Base-by-base conservation (phyloP, 176 grass and related monocot genomes). In the Thalia dealbata region DNA sequence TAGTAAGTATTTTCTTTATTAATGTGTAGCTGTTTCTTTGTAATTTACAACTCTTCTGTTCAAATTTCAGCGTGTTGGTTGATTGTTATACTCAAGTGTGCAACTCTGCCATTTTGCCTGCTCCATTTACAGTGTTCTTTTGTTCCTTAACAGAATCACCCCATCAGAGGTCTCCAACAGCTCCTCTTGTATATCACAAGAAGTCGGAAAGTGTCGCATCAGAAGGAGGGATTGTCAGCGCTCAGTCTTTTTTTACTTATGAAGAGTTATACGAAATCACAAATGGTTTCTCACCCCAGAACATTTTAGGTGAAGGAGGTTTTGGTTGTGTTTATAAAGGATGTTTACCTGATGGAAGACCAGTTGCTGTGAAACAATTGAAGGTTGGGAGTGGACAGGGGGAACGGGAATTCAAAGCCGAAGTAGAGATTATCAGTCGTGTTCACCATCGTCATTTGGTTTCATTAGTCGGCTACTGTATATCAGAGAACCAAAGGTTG, bases 141-240 rank as follows among this genome's bases (percentile, higher is more conserved):
- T 61, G 50, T 72, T 73, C 44, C 45, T 80, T 50, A 81, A 67
- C 66, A 54, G 84, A 52, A 32, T 84, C 86, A 0, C 76, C 84
- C 52, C 75, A 68, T 27, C 26, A 21, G 16, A 64, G 45, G 52
- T 74, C 75, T 2, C 69, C 89, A 50, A 52, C 72, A 41, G 81
- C 82, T 41, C 89, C 85, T 80, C 82, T 82, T 2, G 27, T 84
- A 29, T 29, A 89, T n/a, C 80, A 51, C 66, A 72, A 91, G 16
- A 77, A 81, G 4, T 80, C 81, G 0, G 89, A 76, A 70, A 97
- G 80, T 55, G 52, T 77, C 19, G 76, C 74, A 16, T 82, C 88
- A 10, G 86, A 96, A 61, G 88, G 86, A 26, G 87, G 89, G 80
- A 71, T 92, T 65, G 73, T 73, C 61, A 88, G 82, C 64, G 76